A percentile compares a stretch with the other conserved stretches of the same genome.
Conservation (phyloP, 192 early-diverging fungal species). For the Podochytrium sp. region DNA sequence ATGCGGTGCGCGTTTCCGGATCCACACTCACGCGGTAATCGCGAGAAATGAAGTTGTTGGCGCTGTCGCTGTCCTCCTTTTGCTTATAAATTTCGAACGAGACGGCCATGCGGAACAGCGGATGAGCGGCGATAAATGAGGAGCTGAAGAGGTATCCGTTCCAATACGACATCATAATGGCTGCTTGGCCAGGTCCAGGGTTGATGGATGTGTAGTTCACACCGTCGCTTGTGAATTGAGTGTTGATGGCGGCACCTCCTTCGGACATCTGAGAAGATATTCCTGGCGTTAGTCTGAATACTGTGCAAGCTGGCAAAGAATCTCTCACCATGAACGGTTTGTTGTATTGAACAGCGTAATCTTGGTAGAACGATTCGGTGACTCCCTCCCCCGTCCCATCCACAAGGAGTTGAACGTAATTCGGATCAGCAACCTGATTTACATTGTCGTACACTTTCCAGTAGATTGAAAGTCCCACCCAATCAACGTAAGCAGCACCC, state of each 20-base stretch:
- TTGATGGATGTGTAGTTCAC: background rate
- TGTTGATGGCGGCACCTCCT: conserved; percentile 14
- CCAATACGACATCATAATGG: conserved; percentile 5
- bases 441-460: background rate
- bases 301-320: too few species aligned
- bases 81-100: conserved; percentile 30
- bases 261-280: too few species aligned
- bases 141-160: conserved; percentile 23
- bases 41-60: background rate
- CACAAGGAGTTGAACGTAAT: background rate
- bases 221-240: too few species aligned
- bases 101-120: conserved; percentile 20
- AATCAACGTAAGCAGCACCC: conserved; percentile 46
- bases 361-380: conserved; percentile 17
- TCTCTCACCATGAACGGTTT: conserved; percentile 31
- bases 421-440: background rate
- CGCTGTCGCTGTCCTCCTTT: background rate
- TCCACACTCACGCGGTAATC: conserved; percentile 24
- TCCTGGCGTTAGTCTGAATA: too few species aligned
- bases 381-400: conserved; percentile 1
- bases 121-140: background rate
- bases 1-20: background rate
- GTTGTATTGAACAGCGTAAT: background rate
- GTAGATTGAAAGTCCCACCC: conserved; percentile 1
- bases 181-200: background rate